Evolutionary conservation across 2,329 filamentous ascomycete genomes (phyloP), one percentile per base, ranked within the genome.

Genomic region (Rutstroemia sp.): DNA sequence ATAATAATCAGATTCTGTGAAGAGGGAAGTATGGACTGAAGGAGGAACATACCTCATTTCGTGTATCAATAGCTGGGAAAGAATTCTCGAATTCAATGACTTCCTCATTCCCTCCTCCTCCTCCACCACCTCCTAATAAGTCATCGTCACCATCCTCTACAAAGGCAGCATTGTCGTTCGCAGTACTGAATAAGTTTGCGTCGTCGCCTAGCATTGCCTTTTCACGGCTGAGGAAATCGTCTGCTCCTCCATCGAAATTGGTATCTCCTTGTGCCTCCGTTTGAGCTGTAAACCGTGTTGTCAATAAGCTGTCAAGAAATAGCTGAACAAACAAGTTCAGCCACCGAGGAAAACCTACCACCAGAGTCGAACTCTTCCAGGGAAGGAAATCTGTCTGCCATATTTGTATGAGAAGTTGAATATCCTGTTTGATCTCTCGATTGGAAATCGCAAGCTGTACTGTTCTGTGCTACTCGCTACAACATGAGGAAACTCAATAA

Each of bases 151-250:
- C 79, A 62, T 82, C 76, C 65, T 87, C 84, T 62, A 79, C 80
- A 54, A 83, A 79, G 42, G 82, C 82, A 56, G 80, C 79, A 57
- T 80, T 76, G 70, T 95, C 89, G 68, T 86, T 84, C 59, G 83
- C 80, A 34, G 88, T 88, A 61, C 87, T 80, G 72, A 99, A 99
- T 76, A 92, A 88, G 66, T 91, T 82, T 59, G 94, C 94, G 72
- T 97, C 94, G 61, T 96, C 94, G 63, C 94, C 94, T 7, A 99
- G 87, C 74, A 60, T 91, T 12, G 67, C 94, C 69, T 91, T 89
- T 76, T 99, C 94, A 64, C 92, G 89, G 61, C 89, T 85, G 49
- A 97, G 83, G 72, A 99, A 97, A 73, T 96, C 90, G 68, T 89
- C 84, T 30, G 81, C 77, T 9, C 79, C 76, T 60, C 76, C 79